Evolutionary conservation across 257 asterid species (phyloP), one percentile per base, ranked within the genome.

Genomic region (Fraxinus excelsior): DNA sequence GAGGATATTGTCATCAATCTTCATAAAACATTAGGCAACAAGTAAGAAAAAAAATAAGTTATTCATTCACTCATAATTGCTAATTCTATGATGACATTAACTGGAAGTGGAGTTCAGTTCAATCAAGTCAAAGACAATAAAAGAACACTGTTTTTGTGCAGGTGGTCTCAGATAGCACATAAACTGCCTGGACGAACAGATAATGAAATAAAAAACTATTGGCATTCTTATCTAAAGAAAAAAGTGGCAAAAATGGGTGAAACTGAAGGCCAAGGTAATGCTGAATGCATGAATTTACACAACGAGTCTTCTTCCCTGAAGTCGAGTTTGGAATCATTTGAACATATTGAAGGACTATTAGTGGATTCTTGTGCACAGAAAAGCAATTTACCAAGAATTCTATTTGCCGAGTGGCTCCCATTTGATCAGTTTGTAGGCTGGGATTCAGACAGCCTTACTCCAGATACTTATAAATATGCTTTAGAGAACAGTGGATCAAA

Each of bases 201-300:
- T 40, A 92, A 92, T 19, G 96, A 92, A 82, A 84, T 90, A 19
- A 92, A 92, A 56, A 92, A 92, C 76, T 76, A 89, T 67, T 92
- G 97, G 97, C 97, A 92, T 83, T 92, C 97, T 65, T 79, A 85
- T 78, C 87, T 92, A 1, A 92, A 92, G 90, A 90, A 89, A 81
- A 79, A 84, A 68, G 88, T 79, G 10, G 67, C 80, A 1, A 87
- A 83, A 72, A 65, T 37, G 53, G 84, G 7, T 12, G 77, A 76
- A 72, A 44, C 74, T 38, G 80, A 81, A 56, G 68, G 77, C 40
- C 76, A n/a, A 21, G 70, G 5, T 29, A 72, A 77, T 29, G 73
- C 16, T 5, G 85, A 75, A 21, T 29, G 64, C 71, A 67, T 34
- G n/a, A 19, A 8, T 40, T 68, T 28, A 25, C 49, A 46, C 25